Percentiles rank a stretch among this genome's conserved stretches.
phyloP scores from a whole-genome alignment of 768 basidiomycete species.

The Amanita thiersii region DNA sequence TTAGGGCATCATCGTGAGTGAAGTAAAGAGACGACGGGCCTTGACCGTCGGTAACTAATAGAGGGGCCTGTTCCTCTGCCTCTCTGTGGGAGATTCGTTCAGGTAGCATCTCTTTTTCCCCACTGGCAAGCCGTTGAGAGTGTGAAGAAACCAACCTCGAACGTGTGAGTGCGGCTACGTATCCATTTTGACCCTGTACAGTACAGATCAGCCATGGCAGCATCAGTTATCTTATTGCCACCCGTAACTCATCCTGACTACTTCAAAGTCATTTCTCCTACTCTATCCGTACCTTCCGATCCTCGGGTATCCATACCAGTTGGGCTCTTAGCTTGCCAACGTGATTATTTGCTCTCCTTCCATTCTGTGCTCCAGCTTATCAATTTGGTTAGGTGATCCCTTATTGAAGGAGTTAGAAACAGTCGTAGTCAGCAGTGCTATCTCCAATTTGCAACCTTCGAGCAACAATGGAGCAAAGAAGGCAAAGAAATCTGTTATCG shows the following conservation, averaged over 20 bases:
- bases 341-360: conserved; percentile 23
- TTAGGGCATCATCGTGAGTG: too few relatives aligned
- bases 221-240: conserved; percentile 35
- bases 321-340: conserved; percentile 74
- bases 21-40: too few relatives aligned
- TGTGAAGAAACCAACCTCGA: too few relatives aligned
- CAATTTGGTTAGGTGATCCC: conserved; percentile 49
- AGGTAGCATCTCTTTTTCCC: too few relatives aligned
- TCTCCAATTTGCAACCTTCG: conserved; percentile 34
- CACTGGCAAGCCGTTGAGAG: too few relatives aligned
- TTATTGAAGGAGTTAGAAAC: conserved; percentile 53
- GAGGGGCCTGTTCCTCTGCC: too few relatives aligned
- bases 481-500: conserved; percentile 44
- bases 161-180: too few relatives aligned
- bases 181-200: too few relatives aligned
- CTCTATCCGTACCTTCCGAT: conserved; percentile 46
- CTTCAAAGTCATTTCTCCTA: conserved; percentile 55
- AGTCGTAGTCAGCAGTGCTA: conserved; percentile 39
- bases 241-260: conserved; percentile 46
- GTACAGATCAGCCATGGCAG: conserved; percentile 22
- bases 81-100: too few relatives aligned
- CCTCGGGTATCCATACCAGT: conserved; percentile 51
- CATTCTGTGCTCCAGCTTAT: conserved; percentile 1
- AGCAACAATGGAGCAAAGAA: conserved; percentile 36
- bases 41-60: too few relatives aligned